Percentiles rank a stretch among this genome's conserved stretches.
These are phyloP conservation scores for Fusarium xylarioides DNA, from an alignment of 2,329 filamentous ascomycete species.

Conservation along the genomic window DNA sequence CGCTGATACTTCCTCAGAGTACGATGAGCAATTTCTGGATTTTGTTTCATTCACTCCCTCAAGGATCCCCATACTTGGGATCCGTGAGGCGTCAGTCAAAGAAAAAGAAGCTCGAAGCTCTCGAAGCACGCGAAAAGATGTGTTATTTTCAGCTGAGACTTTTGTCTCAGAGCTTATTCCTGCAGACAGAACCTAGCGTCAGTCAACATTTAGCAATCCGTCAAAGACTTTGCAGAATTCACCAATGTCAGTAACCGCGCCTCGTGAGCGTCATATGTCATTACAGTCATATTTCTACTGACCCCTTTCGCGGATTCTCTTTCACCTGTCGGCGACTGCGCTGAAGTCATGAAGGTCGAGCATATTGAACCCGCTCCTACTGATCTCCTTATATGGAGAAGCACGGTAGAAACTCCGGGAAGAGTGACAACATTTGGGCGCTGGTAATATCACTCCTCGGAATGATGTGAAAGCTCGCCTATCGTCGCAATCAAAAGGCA, in stretches of 20 bases:
- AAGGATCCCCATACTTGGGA: no score
- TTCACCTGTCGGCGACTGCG: conserved; percentile 41
- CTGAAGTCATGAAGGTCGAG: conserved; percentile 38
- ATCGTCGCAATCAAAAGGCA: neutral
- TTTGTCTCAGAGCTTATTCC: no score
- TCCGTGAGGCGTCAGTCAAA: no score
- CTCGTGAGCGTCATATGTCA: no score
- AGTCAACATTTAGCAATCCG: no score
- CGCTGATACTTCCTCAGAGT: neutral
- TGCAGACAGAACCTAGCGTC: no score
- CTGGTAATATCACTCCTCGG: conserved; percentile 44
- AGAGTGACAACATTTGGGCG: conserved; percentile 47
- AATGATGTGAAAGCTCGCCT: conserved; percentile 31
- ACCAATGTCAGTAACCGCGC: no score
- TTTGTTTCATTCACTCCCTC: neutral
- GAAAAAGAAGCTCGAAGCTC: no score
- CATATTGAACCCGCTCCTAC: conserved; percentile 35
- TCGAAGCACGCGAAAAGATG: no score
- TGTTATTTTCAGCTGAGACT: no score
- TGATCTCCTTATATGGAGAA: conserved; percentile 43
- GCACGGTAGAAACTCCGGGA: conserved; percentile 25
- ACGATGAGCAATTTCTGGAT: neutral
- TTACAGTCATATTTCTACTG: neutral
- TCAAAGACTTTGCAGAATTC: no score
- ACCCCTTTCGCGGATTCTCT: no score